These are phyloP conservation scores for Claviceps africana DNA, from an alignment of 2,329 filamentous ascomycete species.

Conservation along the genomic window DNA sequence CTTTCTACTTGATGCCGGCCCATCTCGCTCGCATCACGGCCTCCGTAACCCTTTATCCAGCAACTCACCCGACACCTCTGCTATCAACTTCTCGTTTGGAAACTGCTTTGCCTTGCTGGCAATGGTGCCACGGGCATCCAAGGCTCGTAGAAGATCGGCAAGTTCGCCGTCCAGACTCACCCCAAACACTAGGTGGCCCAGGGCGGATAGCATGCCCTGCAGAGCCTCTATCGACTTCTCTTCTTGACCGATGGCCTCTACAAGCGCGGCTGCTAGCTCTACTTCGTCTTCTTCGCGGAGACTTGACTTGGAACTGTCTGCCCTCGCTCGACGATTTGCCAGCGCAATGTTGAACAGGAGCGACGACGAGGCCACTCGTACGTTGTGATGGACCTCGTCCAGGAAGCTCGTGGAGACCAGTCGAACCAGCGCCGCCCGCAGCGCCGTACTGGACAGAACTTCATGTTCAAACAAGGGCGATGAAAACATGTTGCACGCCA, in stretches of 20 bases:
- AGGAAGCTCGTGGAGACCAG: slow-evolving; percentile 68
- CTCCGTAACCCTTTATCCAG: slow-evolving; percentile 35
- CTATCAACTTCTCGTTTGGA: slow-evolving; percentile 41
- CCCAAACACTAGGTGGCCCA: slow-evolving; percentile 65
- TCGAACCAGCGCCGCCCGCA: slow-evolving; percentile 47
- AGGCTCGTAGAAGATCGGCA: slow-evolving; percentile 60
- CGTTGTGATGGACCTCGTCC: slow-evolving; percentile 57
- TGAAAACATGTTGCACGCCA: slow-evolving; percentile 74
- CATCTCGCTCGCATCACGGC: slow-evolving; percentile 9
- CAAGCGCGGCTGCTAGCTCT: slow-evolving; percentile 64
- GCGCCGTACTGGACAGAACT: slow-evolving; percentile 35
- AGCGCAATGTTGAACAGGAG: slow-evolving; percentile 72
- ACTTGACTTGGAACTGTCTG: slow-evolving; percentile 39
- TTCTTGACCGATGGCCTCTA: slow-evolving; percentile 56
- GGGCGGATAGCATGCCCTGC: slow-evolving; percentile 59
- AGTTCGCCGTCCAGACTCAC: slow-evolving; percentile 58
- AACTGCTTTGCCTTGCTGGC: slow-evolving; percentile 42
- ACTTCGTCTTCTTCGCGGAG: slow-evolving; percentile 60
- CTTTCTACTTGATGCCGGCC: neutral
- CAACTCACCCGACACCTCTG: slow-evolving; percentile 37
- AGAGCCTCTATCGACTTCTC: slow-evolving; percentile 54
- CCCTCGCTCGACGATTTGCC: slow-evolving; percentile 52
- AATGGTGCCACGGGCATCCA: slow-evolving; percentile 60
- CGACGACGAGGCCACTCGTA: slow-evolving; percentile 69
- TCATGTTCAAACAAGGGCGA: slow-evolving; percentile 55